A percentile compares a stretch with the other conserved stretches of the same genome.
Conservation (phyloP, 1,139 yeast genomes). For the Blastobotrys elegans region DNA sequence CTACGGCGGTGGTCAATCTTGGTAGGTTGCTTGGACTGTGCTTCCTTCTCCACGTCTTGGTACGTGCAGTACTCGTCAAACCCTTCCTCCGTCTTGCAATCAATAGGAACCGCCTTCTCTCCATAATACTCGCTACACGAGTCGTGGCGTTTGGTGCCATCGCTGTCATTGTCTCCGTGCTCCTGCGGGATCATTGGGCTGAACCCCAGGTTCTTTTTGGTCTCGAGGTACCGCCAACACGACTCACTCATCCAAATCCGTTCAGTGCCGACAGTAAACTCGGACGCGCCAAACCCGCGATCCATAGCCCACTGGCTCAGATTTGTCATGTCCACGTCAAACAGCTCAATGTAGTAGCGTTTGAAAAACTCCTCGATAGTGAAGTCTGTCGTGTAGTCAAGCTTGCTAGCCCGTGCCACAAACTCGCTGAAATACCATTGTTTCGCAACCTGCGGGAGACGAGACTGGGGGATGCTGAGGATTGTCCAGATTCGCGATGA, state of each 20-base stretch:
- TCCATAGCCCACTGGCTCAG: slow-evolving; percentile 32
- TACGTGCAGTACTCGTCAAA: neutral
- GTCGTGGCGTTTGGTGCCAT: neutral
- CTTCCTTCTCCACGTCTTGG: slow-evolving; percentile 4
- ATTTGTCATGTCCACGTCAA: slow-evolving; percentile 9
- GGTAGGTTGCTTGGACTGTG: slow-evolving; percentile 15
- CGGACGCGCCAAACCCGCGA: slow-evolving; percentile 29
- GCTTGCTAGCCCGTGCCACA: slow-evolving; percentile 13
- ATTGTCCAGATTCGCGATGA: slow-evolving; percentile 32
- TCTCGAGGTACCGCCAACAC: slow-evolving; percentile 34
- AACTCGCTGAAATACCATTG: slow-evolving; percentile 10
- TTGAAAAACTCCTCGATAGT: slow-evolving; percentile 33
- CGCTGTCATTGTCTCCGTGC: neutral
- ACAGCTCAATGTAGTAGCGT: slow-evolving; percentile 29
- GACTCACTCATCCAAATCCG: slow-evolving; percentile 34
- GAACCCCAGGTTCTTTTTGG: slow-evolving; percentile 18
- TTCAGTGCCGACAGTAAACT: slow-evolving; percentile 31
- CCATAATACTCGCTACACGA: neutral
- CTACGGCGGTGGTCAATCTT: slow-evolving; percentile 22
- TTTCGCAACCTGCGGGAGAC: slow-evolving; percentile 25
- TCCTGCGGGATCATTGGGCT: neutral
- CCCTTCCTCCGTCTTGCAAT: neutral
- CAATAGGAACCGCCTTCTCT: neutral
- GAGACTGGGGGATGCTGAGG: slow-evolving; percentile 22
- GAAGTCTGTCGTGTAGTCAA: slow-evolving; percentile 36